These are phyloP conservation scores for Brassica balearica DNA, from an alignment of 441 rosid species.

Conservation along the genomic window DNA sequence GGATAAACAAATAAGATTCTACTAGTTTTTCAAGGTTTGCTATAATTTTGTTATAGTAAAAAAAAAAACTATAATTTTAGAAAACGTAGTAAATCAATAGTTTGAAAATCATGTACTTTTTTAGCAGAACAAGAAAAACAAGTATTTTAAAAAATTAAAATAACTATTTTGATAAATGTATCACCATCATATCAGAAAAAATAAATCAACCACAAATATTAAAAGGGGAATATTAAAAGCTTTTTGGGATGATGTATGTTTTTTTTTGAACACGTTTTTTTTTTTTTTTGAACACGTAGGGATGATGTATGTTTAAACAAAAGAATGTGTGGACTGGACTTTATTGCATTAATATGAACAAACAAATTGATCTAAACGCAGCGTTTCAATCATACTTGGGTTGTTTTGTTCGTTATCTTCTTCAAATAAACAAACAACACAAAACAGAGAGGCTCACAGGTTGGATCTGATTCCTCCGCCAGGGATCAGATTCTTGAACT, in stretches of 20 bases:
- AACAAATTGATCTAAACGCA: background rate
- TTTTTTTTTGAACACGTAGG: too few relatives aligned
- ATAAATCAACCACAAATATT: background rate
- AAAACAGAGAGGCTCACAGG: background rate
- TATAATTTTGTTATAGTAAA: too few relatives aligned
- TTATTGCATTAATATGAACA: background rate
- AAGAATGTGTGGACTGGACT: background rate
- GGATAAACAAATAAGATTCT: too few relatives aligned
- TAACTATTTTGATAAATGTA: background rate
- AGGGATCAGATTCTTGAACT: background rate
- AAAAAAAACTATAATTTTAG: too few relatives aligned
- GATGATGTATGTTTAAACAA: background rate
- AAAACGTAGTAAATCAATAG: background rate
- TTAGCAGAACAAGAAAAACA: too few relatives aligned
- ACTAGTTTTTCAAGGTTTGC: background rate
- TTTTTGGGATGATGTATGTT: background rate
- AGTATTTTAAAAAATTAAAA: background rate
- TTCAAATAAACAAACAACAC: background rate
- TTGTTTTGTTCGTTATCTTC: slow-evolving; percentile 6
- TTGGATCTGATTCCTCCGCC: background rate
- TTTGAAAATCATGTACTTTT: too few relatives aligned
- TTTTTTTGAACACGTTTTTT: too few relatives aligned
- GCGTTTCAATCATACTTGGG: background rate
- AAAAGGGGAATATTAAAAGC: background rate
- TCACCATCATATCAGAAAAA: background rate